These are phyloP conservation scores for Apiospora marii DNA, from an alignment of 2,329 filamentous ascomycete species.

Conservation along the genomic window DNA sequence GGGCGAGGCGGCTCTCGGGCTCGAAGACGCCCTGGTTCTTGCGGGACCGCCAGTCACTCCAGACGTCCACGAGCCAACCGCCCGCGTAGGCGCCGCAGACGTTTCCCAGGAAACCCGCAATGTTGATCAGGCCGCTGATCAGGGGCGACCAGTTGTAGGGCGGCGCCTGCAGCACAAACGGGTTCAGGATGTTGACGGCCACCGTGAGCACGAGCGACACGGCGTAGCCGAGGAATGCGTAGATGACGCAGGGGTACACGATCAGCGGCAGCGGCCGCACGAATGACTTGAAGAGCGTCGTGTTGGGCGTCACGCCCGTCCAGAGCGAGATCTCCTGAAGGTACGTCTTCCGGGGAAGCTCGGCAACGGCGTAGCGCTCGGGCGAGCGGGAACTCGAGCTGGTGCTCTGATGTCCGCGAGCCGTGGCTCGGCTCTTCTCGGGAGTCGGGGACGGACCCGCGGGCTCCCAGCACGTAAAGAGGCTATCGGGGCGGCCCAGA, in stretches of 20 bases:
- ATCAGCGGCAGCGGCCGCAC: constrained; percentile 42
- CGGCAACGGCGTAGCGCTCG: background rate
- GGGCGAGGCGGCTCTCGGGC: constrained; percentile 52
- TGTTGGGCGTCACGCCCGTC: constrained; percentile 36
- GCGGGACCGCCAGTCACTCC: constrained; percentile 49
- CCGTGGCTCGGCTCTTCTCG: background rate
- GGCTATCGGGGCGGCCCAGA: background rate
- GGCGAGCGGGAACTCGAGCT: background rate
- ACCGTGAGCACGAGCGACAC: constrained; percentile 41
- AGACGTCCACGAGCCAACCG: constrained; percentile 52
- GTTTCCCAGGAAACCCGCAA: constrained; percentile 49
- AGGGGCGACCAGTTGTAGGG: constrained; percentile 42
- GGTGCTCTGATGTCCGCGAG: background rate
- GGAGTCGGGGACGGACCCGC: constrained; percentile 11
- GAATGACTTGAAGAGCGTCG: constrained; percentile 38
- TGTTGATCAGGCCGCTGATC: constrained; percentile 44
- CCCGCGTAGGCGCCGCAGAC: constrained; percentile 50
- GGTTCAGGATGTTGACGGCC: constrained; percentile 42
- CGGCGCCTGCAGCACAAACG: constrained; percentile 43
- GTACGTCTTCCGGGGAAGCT: constrained; percentile 37
- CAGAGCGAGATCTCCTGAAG: constrained; percentile 38
- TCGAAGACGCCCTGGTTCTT: constrained; percentile 52
- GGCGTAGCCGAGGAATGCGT: constrained; percentile 42
- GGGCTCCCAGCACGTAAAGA: constrained; percentile 14
- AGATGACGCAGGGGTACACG: constrained; percentile 42